Percentiles rank a stretch among this genome's conserved stretches.
phyloP scores from a whole-genome alignment of 108 stramenopile species.

The Nitzschia sp. region DNA sequence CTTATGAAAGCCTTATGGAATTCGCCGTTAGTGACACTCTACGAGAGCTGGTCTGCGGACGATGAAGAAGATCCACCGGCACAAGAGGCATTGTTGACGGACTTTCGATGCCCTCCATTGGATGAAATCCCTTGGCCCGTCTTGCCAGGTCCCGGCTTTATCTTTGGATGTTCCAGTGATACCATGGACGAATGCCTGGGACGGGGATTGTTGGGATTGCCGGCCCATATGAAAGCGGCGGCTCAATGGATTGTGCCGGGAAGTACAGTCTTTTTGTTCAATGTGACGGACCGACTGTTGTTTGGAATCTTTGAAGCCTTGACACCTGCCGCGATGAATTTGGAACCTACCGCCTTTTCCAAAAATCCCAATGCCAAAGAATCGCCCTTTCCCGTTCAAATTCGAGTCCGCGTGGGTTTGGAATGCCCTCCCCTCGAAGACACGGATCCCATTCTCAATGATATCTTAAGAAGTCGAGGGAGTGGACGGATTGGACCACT shows the following conservation, averaged over 20 bases:
- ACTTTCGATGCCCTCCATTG: conserved; percentile 71
- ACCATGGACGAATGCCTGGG: conserved; percentile 91
- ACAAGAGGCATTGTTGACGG: conserved; percentile 64
- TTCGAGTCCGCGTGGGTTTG: conserved; percentile 75
- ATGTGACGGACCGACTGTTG: conserved; percentile 80
- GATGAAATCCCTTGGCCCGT: conserved; percentile 79
- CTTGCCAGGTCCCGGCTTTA: conserved; percentile 83
- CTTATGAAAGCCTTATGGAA: conserved; percentile 90
- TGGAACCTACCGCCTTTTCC: conserved; percentile 85
- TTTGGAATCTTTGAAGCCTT: conserved; percentile 92
- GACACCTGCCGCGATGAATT: conserved; percentile 72
- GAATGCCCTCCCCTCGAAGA: conserved; percentile 89
- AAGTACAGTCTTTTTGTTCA: conserved; percentile 82
- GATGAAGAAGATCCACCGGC: conserved; percentile 74
- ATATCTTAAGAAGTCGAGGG: conserved; percentile 78
- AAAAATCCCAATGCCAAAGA: conserved; percentile 86
- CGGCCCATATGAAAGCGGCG: conserved; percentile 84
- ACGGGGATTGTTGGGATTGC: conserved; percentile 85
- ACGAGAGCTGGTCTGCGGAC: conserved; percentile 69
- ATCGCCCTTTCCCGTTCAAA: conserved; percentile 86
- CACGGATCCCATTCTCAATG: conserved; percentile 78
- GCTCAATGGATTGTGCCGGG: conserved; percentile 78
- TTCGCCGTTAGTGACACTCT: conserved; percentile 79
- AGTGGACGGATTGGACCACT: conserved; percentile 77
- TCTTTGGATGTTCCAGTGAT: conserved; percentile 85